These are phyloP conservation scores for Globisporangium irregulare DNA, from an alignment of 352 stramenopile species.

Conservation along the genomic window DNA sequence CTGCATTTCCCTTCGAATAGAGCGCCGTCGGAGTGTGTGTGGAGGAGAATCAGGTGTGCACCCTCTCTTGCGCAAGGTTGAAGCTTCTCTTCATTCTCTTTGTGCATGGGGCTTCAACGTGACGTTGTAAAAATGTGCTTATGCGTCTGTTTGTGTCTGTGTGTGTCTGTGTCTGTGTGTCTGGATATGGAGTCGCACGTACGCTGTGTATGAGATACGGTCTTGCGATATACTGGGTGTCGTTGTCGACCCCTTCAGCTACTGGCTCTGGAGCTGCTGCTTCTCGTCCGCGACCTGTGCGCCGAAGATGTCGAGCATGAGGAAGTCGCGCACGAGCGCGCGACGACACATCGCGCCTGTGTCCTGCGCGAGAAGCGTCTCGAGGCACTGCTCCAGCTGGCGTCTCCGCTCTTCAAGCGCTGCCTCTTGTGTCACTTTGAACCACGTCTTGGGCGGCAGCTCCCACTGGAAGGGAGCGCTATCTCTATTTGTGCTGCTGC, in stretches of 20 bases:
- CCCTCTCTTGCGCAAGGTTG: background rate
- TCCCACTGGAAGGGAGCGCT: constrained; percentile 43
- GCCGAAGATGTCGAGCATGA: constrained; percentile 80
- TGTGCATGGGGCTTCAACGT: background rate
- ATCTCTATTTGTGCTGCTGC: constrained; percentile 6
- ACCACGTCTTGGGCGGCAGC: constrained; percentile 78
- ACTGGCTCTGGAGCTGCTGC: constrained; percentile 21
- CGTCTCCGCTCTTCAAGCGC: constrained; percentile 62
- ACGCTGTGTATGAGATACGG: background rate
- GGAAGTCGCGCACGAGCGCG: constrained; percentile 64
- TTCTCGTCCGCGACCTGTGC: constrained; percentile 67
- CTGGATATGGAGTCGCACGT: background rate
- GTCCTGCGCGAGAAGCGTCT: constrained; percentile 42
- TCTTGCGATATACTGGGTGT: background rate
- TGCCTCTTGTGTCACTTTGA: constrained; percentile 56
- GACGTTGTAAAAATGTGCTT: constrained; percentile 3
- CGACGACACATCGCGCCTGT: constrained; percentile 40
- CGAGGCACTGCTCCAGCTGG: constrained; percentile 52
- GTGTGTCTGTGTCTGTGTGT: background rate
- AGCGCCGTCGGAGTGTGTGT: constrained; percentile 1
- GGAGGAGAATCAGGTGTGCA: background rate
- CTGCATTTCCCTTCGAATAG: constrained; percentile 5
- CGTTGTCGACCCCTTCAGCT: constrained; percentile 5
- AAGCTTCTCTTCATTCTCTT: background rate
- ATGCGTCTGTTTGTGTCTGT: background rate